Evolutionary conservation across 495 filamentous ascomycete species (phyloP).

Genomic region (Penicillium psychrofluorescens): DNA sequence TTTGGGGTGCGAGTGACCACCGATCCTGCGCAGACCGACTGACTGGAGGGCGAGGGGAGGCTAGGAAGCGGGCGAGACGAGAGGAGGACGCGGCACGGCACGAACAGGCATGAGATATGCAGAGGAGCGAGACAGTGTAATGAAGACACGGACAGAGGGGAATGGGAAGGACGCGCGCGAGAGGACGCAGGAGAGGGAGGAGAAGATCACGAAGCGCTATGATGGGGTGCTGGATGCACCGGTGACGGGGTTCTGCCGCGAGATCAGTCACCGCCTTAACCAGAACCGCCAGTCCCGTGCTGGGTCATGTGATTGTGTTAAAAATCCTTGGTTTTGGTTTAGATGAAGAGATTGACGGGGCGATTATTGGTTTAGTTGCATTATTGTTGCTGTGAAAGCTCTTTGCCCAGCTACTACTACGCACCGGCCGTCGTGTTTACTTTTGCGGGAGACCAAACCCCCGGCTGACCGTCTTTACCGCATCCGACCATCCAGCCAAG

Average conservation of each 20-base stretch:
- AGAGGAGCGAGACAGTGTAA: conserved; percentile 3
- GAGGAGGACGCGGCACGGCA: conserved; percentile 24
- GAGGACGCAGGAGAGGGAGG: conserved; percentile 11
- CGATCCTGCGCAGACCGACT: conserved; percentile 12
- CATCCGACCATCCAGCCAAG: too few relatives aligned
- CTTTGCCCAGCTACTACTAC: too few relatives aligned
- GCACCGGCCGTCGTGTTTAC: too few relatives aligned
- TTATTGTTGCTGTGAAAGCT: too few relatives aligned
- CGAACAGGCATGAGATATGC: conserved; percentile 26
- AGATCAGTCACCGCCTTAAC: conserved; percentile 20
- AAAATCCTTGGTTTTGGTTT: too few relatives aligned
- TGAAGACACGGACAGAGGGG: conserved; percentile 5
- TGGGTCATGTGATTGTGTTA: too few relatives aligned
- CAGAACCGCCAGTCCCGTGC: too few relatives aligned
- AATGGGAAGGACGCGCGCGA: conserved; percentile 11
- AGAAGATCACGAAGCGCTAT: conserved; percentile 18
- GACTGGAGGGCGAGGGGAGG: conserved; percentile 21
- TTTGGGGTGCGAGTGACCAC: conserved; percentile 3
- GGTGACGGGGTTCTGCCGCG: conserved; percentile 27
- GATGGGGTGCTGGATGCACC: conserved; percentile 24
- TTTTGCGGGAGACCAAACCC: too few relatives aligned
- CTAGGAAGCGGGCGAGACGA: conserved; percentile 34
- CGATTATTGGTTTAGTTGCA: too few relatives aligned
- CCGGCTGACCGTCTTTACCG: too few relatives aligned
- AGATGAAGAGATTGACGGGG: too few relatives aligned